A percentile compares a stretch with the other conserved stretches of the same genome.
phyloP scores from a whole-genome alignment of 495 filamentous ascomycete species.

The Talaromyces liani region DNA sequence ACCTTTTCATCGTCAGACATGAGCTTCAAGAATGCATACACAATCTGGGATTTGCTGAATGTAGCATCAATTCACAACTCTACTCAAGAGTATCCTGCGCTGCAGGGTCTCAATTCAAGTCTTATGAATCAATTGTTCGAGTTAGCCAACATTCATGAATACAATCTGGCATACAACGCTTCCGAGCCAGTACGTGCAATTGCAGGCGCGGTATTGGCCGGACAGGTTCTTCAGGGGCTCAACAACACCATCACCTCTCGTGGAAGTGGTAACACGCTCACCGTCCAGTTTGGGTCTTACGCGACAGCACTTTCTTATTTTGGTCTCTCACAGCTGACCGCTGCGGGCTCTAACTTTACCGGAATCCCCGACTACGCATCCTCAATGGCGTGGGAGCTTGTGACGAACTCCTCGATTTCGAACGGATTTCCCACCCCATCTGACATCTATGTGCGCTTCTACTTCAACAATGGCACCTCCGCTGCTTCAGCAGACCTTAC shows the following conservation, averaged over 20 bases:
- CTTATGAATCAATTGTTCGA: slow-evolving; percentile 29
- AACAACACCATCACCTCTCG: slow-evolving; percentile 35
- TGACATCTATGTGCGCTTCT: slow-evolving; percentile 38
- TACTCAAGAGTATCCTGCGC: slow-evolving; percentile 23
- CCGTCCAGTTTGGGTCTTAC: slow-evolving; percentile 42
- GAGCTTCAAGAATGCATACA: slow-evolving; percentile 66
- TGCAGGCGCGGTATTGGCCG: slow-evolving; percentile 40
- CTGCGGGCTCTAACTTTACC: slow-evolving; percentile 26
- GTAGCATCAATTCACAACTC: slow-evolving; percentile 47
- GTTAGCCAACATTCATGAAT: slow-evolving; percentile 43
- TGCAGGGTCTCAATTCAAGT: slow-evolving; percentile 22
- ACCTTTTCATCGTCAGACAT: slow-evolving; percentile 45
- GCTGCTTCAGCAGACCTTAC: slow-evolving; percentile 16
- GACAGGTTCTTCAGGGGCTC: slow-evolving; percentile 33
- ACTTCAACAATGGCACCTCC: slow-evolving; percentile 46
- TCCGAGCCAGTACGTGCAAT: slow-evolving; percentile 40
- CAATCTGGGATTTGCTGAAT: slow-evolving; percentile 50
- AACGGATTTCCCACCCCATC: slow-evolving; percentile 16
- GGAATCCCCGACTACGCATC: slow-evolving; percentile 46
- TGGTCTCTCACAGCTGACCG: slow-evolving; percentile 37
- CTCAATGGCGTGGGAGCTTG: slow-evolving; percentile 46
- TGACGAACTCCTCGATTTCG: slow-evolving; percentile 33
- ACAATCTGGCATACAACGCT: slow-evolving; percentile 42
- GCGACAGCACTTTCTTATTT: slow-evolving; percentile 43
- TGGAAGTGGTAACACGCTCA: slow-evolving; percentile 15